Evolutionary conservation across 768 basidiomycete species (phyloP), one percentile per base, ranked within the genome.

Genomic region (Pisolithus marmoratus): DNA sequence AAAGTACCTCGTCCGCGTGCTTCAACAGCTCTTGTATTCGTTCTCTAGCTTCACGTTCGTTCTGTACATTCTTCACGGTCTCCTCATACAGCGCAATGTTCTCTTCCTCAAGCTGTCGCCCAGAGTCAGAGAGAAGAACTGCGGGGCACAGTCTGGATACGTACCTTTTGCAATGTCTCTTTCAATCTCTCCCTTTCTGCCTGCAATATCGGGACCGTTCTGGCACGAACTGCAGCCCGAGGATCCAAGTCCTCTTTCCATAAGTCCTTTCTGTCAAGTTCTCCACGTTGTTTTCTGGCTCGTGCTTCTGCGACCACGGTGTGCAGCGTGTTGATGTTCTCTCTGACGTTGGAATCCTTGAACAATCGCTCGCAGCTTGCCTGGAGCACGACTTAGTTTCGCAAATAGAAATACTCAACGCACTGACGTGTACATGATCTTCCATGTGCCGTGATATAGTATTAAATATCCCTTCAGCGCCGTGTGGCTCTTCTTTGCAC

Each of bases 391-490:
- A 26, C 19, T 50, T 31, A 50, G 44, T 8, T 17, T 40, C 8
- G 40, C 46, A 20, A 5, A 5, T 42, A 14, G 22, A 27, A 15
- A 50, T 2, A 41, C 17, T 29, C 7, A 31, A 14, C 8, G 51
- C 60, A 52, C 50, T 48, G 58, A 67, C 49, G 64, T 66, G 74
- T 67, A 81, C 84, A 47, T 82, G 76, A 12, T 80, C 76, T 58
- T 90, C 86, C 60, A 89, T 84, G 49, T 86, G 85, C 55, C 81
- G 74, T 5, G 86, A 81, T 17, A 90, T 81, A 17, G 79, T 81
- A 50, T 82, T 83, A 61, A 76, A 85, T 1, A 80, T 81, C 3
- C 77, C 78, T 26, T 75, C 73, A 1, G 83, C 77, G 11, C 81
- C 78, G 48, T 83, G 81, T 53, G 78, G 80, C 54, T 84, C 82